Evolutionary conservation across 768 basidiomycete species (phyloP).

Genomic region (Albatrellus ellisii): DNA sequence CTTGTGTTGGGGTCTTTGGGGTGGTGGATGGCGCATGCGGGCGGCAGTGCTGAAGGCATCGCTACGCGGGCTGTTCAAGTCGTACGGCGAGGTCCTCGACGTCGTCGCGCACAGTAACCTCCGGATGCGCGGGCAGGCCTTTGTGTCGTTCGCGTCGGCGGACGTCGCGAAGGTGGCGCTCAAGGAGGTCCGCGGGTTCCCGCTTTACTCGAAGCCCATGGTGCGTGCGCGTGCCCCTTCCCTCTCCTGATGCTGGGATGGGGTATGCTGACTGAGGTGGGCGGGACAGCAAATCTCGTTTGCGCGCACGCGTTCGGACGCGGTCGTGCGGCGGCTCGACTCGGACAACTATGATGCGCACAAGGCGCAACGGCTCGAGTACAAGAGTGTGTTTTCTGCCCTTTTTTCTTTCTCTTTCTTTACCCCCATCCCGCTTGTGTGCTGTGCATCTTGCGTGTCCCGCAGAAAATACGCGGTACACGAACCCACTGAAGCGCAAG

Average conservation of each 20-base stretch:
- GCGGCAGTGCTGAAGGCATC: conserved; percentile 77
- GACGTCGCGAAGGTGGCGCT: conserved; percentile 80
- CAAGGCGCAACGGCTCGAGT: conserved; percentile 57
- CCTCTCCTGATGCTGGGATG: not conserved
- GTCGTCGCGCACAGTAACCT: conserved; percentile 93
- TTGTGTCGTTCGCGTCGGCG: conserved; percentile 78
- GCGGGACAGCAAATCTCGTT: conserved; percentile 81
- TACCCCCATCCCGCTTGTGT: no score
- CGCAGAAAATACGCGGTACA: conserved; percentile 66
- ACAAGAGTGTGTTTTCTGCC: conserved; percentile 59
- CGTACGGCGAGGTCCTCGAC: conserved; percentile 86
- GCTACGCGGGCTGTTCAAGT: conserved; percentile 78
- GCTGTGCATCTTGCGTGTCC: not conserved
- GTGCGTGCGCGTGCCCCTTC: conserved; percentile 28
- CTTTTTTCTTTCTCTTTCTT: no score
- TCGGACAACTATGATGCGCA: conserved; percentile 58
- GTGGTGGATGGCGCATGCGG: conserved; percentile 6
- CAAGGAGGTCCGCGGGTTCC: conserved; percentile 90
- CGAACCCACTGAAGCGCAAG: conserved; percentile 85
- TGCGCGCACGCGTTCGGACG: conserved; percentile 79
- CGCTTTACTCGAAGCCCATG: conserved; percentile 94
- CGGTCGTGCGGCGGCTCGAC: conserved; percentile 70
- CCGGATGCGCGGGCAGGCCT: conserved; percentile 97
- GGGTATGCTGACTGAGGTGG: not conserved
- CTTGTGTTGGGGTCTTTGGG: not conserved